These are phyloP conservation scores for Metschnikowia kofuensis DNA, from an alignment of 805 yeast species.

Conservation along the genomic window DNA sequence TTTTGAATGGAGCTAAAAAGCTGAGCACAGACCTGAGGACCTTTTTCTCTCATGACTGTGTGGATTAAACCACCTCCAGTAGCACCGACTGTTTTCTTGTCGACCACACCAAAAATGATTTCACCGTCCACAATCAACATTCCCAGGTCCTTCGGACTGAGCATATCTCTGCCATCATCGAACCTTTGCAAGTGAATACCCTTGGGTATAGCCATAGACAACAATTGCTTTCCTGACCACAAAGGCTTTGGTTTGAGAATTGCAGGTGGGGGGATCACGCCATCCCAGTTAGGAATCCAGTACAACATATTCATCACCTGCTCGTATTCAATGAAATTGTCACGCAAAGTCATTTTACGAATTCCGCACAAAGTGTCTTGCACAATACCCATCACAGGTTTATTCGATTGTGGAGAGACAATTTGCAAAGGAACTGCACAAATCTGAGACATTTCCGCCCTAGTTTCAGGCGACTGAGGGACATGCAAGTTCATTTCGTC, in stretches of 20 bases:
- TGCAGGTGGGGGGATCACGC: constrained; percentile 94
- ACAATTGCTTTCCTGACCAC: constrained; percentile 96
- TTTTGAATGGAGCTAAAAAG: constrained; percentile 91
- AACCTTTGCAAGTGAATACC: constrained; percentile 94
- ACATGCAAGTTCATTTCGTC: constrained; percentile 99
- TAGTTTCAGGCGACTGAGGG: constrained; percentile 96
- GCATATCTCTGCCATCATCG: constrained; percentile 81
- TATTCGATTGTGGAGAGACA: constrained; percentile 97
- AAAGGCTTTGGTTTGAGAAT: constrained; percentile 90
- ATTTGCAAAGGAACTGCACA: constrained; percentile 98
- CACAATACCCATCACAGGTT: constrained; percentile 99
- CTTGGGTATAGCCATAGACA: constrained; percentile 89
- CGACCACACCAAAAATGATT: constrained; percentile 96
- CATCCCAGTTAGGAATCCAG: constrained; percentile 99
- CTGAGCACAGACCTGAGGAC: constrained; percentile 84
- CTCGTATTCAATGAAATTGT: constrained; percentile 81
- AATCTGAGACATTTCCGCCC: constrained; percentile 92
- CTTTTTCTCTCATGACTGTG: constrained; percentile 96
- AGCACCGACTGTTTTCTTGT: constrained; percentile 97
- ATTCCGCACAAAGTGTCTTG: constrained; percentile 98
- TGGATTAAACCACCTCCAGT: constrained; percentile 98
- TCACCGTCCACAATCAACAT: constrained; percentile 96
- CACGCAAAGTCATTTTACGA: constrained; percentile 92
- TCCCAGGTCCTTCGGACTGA: constrained; percentile 90
- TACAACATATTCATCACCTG: constrained; percentile 94